Conservation (phyloP, 805 yeast genomes). For the Candida nitratophila region DNA sequence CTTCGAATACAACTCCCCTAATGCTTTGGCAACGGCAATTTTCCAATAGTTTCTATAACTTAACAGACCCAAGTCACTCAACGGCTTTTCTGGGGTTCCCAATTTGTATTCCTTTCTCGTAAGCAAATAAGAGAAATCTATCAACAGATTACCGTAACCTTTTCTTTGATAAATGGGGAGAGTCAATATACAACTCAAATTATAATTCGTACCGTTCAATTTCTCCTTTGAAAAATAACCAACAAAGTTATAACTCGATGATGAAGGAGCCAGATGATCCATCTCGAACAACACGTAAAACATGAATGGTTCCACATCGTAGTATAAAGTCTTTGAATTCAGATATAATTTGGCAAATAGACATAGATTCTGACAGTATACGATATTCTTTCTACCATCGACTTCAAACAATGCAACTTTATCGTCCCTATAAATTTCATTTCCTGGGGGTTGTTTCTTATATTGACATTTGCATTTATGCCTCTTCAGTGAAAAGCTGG, state of each 20-base stretch:
- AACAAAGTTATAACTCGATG: constrained; percentile 61
- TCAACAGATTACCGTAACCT: constrained; percentile 85
- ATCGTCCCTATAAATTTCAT: constrained; percentile 78
- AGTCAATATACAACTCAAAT: constrained; percentile 86
- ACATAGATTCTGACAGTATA: constrained; percentile 86
- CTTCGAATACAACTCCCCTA: constrained; percentile 19
- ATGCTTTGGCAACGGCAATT: constrained; percentile 46
- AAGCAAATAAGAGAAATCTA: constrained; percentile 81
- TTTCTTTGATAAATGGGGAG: constrained; percentile 80
- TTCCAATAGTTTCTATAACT: constrained; percentile 90
- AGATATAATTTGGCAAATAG: constrained; percentile 81
- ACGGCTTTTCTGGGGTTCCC: constrained; percentile 95
- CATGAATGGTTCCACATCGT: constrained; percentile 92
- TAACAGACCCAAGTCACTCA: constrained; percentile 76
- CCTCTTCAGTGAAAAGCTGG: constrained; percentile 58
- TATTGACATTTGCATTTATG: constrained; percentile 71
- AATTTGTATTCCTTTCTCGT: constrained; percentile 66
- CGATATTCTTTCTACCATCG: constrained; percentile 79
- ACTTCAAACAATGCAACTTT: constrained; percentile 78
- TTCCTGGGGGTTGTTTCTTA: constrained; percentile 75
- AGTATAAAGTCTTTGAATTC: constrained; percentile 85
- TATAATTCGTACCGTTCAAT: constrained; percentile 66
- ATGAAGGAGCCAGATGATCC: constrained; percentile 23
- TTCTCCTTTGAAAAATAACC: constrained; percentile 94
- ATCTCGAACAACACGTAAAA: constrained; percentile 79